Evolutionary conservation across 2,329 filamentous ascomycete species (phyloP).

Genomic region (Botryosphaeria dothidea): DNA sequence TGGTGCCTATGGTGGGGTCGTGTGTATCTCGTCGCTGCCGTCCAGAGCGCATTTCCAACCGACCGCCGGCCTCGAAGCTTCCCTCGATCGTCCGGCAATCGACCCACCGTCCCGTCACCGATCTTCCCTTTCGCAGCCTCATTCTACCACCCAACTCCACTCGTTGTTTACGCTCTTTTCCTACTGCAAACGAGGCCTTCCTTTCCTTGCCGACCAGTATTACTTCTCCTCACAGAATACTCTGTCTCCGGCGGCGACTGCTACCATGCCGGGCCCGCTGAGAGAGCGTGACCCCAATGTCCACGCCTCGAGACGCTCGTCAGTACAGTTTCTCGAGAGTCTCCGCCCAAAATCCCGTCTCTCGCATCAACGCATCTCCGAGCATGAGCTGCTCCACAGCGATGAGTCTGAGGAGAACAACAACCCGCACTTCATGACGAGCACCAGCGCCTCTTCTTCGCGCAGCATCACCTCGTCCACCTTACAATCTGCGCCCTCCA

Average conservation of each 20-base stretch:
- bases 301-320: slow-evolving; percentile 19
- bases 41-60: not conserved
- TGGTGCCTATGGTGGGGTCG: not conserved
- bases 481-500: not conserved
- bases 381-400: slow-evolving; percentile 23
- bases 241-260: not conserved
- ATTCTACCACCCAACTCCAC: not conserved
- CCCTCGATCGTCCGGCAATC: slow-evolving; percentile 2
- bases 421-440: slow-evolving; percentile 25
- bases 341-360: slow-evolving; percentile 1
- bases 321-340: not conserved
- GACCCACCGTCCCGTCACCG: not conserved
- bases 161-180: slow-evolving; percentile 10
- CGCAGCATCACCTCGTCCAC: slow-evolving; percentile 22
- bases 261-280: slow-evolving; percentile 22
- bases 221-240: not conserved
- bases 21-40: slow-evolving; percentile 2
- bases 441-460: slow-evolving; percentile 29
- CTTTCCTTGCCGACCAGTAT: not conserved
- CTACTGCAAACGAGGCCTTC: not conserved
- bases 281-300: slow-evolving; percentile 26
- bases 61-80: not conserved
- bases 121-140: not conserved
- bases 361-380: slow-evolving; percentile 9
- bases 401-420: slow-evolving; percentile 11